Evolutionary conservation across 805 yeast species (phyloP).

Genomic region (Nakazawaea holstii): DNA sequence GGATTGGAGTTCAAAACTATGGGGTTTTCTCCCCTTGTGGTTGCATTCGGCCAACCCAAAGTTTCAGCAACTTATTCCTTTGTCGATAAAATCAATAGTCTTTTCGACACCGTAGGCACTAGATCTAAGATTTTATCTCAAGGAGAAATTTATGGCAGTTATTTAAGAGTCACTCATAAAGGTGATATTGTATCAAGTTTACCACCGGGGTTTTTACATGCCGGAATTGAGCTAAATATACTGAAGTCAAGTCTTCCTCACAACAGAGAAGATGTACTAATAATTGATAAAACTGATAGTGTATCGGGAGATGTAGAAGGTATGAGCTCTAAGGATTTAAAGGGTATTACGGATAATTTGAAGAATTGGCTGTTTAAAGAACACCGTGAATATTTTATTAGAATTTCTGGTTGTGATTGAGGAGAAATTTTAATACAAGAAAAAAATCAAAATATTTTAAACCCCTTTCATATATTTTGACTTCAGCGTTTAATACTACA

Average conservation of each 20-base stretch:
- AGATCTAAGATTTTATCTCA: neutral
- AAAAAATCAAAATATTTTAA: neutral
- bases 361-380: neutral
- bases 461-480: neutral
- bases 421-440: neutral
- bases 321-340: neutral
- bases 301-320: neutral
- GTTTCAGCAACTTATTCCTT: constrained; percentile 47
- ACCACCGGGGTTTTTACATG: constrained; percentile 49
- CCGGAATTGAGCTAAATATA: constrained; percentile 48
- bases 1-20: constrained; percentile 55
- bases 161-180: constrained; percentile 51
- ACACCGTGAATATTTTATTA: constrained; percentile 4
- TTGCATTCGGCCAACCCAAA: constrained; percentile 62
- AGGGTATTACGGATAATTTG: neutral
- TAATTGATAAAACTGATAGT: neutral
- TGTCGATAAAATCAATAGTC: constrained; percentile 44
- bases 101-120: constrained; percentile 32
- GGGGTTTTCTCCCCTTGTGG: constrained; percentile 49
- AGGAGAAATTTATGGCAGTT: constrained; percentile 27
- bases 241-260: constrained; percentile 33
- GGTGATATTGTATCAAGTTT: constrained; percentile 54
- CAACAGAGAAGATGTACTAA: neutral
- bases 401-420: constrained; percentile 1
- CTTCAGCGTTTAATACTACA: too few species aligned